Percentiles rank a stretch among this genome's conserved stretches.
Conservation (phyloP, 768 basidiomycete species). For the Lactarius hatsudake region DNA sequence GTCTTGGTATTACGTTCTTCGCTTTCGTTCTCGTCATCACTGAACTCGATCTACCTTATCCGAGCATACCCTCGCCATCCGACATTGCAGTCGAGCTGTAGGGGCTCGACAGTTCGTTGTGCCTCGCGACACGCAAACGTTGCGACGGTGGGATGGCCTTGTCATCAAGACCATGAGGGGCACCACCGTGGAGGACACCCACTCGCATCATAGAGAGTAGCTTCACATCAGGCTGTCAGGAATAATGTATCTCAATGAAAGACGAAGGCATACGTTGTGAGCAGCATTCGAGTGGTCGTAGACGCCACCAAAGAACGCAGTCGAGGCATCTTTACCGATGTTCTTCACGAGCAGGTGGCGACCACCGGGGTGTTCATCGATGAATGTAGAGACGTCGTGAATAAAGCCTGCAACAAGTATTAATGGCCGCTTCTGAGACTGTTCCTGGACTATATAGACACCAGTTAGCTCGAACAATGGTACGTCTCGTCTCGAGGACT, state of each 20-base stretch:
- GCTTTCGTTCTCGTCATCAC: not conserved
- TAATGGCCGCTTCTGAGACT: conserved; percentile 73
- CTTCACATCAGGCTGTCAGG: conserved; percentile 27
- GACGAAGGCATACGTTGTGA: conserved; percentile 58
- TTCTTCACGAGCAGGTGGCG: conserved; percentile 78
- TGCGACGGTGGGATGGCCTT: conserved; percentile 48
- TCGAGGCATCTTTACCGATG: conserved; percentile 89
- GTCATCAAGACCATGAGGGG: conserved; percentile 51
- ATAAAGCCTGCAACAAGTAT: conserved; percentile 91
- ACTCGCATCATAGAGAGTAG: conserved; percentile 61
- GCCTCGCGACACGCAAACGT: conserved; percentile 43
- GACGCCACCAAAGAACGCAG: conserved; percentile 91
- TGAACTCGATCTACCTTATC: conserved; percentile 19
- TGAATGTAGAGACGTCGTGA: conserved; percentile 81
- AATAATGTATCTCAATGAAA: not conserved
- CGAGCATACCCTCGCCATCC: conserved; percentile 36
- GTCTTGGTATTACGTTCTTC: not conserved
- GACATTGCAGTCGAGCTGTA: conserved; percentile 37
- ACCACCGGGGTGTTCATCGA: conserved; percentile 91
- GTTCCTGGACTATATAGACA: conserved; percentile 61
- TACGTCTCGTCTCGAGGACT: conserved; percentile 31
- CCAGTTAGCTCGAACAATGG: conserved; percentile 8
- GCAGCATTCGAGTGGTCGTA: conserved; percentile 89
- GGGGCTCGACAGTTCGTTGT: conserved; percentile 36
- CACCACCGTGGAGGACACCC: conserved; percentile 52